These are phyloP conservation scores for Rutstroemia sp. DNA, from an alignment of 2,329 filamentous ascomycete genomes.

Conservation along the genomic window DNA sequence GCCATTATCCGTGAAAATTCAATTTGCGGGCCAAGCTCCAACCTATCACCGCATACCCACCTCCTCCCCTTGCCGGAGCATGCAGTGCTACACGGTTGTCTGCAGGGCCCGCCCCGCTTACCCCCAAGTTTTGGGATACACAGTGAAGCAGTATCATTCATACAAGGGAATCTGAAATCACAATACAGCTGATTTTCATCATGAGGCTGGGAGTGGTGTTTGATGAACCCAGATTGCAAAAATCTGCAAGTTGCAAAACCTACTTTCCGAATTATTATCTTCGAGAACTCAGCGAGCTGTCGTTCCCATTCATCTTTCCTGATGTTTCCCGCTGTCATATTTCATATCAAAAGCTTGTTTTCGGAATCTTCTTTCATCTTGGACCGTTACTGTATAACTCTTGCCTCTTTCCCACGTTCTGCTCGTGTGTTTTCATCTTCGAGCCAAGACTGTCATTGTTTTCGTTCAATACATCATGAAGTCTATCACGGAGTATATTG, in stretches of 20 bases:
- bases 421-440: conserved; percentile 9
- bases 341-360: conserved; percentile 6
- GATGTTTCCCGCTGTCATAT: conserved; percentile 8
- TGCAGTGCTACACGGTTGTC: conserved; percentile 12
- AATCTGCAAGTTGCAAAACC: neutral
- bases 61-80: conserved; percentile 5
- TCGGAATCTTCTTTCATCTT: neutral
- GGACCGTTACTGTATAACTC: conserved; percentile 15
- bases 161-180: neutral
- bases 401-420: conserved; percentile 16
- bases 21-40: neutral
- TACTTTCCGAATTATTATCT: conserved; percentile 7
- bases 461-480: neutral
- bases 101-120: neutral
- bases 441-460: neutral
- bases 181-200: neutral
- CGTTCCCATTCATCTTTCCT: neutral
- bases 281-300: neutral
- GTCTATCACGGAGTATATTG: conserved; percentile 4
- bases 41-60: conserved; percentile 4
- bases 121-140: neutral
- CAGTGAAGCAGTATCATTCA: conserved; percentile 1
- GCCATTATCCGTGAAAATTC: conserved; percentile 5
- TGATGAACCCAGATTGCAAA: neutral
- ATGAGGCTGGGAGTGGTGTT: neutral